Evolutionary conservation across 2,329 filamentous ascomycete species (phyloP), one percentile per base, ranked within the genome.

Genomic region (Shiraia sp.): DNA sequence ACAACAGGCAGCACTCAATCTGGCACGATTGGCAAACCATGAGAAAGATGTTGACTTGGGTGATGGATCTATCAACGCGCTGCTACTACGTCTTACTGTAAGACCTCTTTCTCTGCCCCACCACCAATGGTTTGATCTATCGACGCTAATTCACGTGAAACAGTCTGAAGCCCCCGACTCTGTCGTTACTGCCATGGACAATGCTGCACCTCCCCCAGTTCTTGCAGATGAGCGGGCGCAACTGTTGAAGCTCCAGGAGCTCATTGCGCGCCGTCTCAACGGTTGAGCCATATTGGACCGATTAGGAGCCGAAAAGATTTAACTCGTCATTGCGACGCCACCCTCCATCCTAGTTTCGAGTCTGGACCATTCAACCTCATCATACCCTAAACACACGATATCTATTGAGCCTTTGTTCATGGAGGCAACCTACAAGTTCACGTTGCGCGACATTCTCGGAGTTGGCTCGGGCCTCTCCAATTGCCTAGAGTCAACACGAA

Each of bases 1-100:
- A 64, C 79, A 86, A 59, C 84, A 87, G 60, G 78, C 82, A 30
- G 84, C 83, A 4, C 75, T 88, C 45, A 83, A 81, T 46, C 74
- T 90, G 23, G 74, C 79, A 31, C 77, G 79, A 47, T 72, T 88
- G 26, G 72, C 76, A 33, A 75, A 74, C 40, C 74, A 75, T 51
- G 72, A 76, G 48, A 68, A 69, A 38, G 74, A 77, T 16, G 72
- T 80, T 35, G 72, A 74, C 23, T 61, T 83, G 35, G 71, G 61
- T 42, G 59, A 63, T 32, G 65, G 76, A 42, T 73, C 73, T 35
- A 63, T 76, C 28, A 65, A 74, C 40, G 68, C 66, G 36, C 75
- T 88, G 43, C 74, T 84, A 37, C 74, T 80, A 46, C 76, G 80
- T 38, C 74, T 88, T 50, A 74, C 87, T 51, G 84, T 87, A 73